These are phyloP conservation scores for Thyridium curvatum DNA, from an alignment of 2,329 filamentous ascomycete species.

Conservation along the genomic window DNA sequence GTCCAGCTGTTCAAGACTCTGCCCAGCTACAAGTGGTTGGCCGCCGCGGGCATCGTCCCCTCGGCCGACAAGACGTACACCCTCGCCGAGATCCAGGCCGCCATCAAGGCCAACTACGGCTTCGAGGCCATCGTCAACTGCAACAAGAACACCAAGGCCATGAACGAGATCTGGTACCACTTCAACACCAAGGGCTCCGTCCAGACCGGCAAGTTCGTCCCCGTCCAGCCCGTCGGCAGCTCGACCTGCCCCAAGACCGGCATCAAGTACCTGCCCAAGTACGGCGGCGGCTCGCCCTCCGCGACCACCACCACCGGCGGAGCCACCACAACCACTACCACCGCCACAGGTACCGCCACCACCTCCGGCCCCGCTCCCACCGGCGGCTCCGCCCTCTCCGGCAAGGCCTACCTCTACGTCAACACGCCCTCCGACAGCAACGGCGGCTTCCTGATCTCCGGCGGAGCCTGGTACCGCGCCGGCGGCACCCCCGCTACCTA, in stretches of 20 bases:
- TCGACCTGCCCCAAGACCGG: constrained; percentile 54
- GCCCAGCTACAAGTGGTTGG: constrained; percentile 57
- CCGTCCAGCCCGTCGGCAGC: constrained; percentile 48
- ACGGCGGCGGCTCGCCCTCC: not conserved
- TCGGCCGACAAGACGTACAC: constrained; percentile 53
- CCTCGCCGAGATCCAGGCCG: constrained; percentile 42
- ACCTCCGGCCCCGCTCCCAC: constrained; percentile 4
- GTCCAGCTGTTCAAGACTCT: constrained; percentile 50
- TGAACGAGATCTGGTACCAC: constrained; percentile 55
- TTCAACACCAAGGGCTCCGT: constrained; percentile 55
- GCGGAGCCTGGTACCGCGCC: constrained; percentile 17
- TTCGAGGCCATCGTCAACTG: constrained; percentile 56
- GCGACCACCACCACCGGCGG: not conserved
- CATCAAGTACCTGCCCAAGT: constrained; percentile 20
- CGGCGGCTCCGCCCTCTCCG: constrained; percentile 6
- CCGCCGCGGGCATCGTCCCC: constrained; percentile 44
- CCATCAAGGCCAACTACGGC: constrained; percentile 43
- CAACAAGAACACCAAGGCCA: constrained; percentile 22
- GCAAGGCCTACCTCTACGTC: constrained; percentile 10
- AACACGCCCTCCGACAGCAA: constrained; percentile 2
- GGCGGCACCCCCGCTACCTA: constrained; percentile 18
- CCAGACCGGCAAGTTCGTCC: constrained; percentile 54
- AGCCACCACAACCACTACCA: not conserved
- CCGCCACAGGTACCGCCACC: constrained; percentile 1
- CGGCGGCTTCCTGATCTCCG: constrained; percentile 16